Evolutionary conservation across 371 early-diverging fungal genomes (phyloP), one percentile per base, ranked within the genome.

Genomic region (Zychaea mexicana): DNA sequence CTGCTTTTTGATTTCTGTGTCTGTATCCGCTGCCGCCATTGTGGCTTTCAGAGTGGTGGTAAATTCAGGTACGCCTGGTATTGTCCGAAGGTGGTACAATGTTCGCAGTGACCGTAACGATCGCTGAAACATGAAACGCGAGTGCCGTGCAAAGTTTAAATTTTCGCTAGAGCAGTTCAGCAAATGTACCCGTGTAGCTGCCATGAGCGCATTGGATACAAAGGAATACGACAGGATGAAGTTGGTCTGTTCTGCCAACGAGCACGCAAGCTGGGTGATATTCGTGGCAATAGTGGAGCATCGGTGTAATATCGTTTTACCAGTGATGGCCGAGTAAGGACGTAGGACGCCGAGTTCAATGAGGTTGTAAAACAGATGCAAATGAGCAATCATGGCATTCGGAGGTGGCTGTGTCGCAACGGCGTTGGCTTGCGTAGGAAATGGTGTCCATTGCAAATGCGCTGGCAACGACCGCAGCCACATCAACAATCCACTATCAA

Each of bases 121-220:
- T 38, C 71, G 69, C 49, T 78, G 82, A 55, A 81, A 77, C 73
- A 78, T 68, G 10, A 64, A 68, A 1, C 74, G 65, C 13, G 79
- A 67, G 58, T 76, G 70, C 3, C 71, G 68, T 5, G 77, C 73
- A 38, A 74, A 54, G 22, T 45, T 63, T 2, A 57, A 28, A 7
- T 61, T 67, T 62, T 46, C 33, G 56, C 63, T 67, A 8, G 52
- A 36, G 26, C 82, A 81, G 53, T 77, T 80, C 57, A 76, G 60
- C 53, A 83, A 64, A 60, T 80, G 65, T 6, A 72, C 79, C 61
- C 73, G 77, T 27, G 66, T 60, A 30, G 78, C 75, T 52, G 74
- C 69, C 57, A 71, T 70, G 46, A 68, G 59, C 52, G 74, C 74
- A 62, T 72, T 56, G 10, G 70, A 62, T n/a, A 56, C 73, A 49